Base-by-base conservation (phyloP, 169 alveolate species). In the Plasmodium vivax region DNA sequence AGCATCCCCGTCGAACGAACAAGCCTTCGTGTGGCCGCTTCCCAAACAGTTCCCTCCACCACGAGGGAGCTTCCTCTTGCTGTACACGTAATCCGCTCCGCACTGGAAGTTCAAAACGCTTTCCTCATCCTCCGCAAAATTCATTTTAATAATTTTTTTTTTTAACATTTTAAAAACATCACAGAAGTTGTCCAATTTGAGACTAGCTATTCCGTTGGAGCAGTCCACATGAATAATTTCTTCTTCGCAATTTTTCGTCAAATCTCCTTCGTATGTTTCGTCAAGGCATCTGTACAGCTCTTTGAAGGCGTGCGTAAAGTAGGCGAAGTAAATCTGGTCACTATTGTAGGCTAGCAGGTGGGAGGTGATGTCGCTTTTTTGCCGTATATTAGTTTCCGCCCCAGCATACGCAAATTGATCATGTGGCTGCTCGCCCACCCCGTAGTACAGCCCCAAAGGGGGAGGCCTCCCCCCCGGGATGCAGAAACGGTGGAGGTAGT, bases 1-100 rank as follows among this genome's bases (percentile, higher is more conserved):
- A 16, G 95, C 96, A 27, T 96, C 97, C 3, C 97, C 97, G 80
- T 96, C 97, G 41, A 96, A 96, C 10, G 96, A 58, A 54, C 97
- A 95, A 72, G 71, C 95, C 74, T 96, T 85, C 45, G 80, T 27
- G n/a, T 81, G 72, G 2, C n/a, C 36, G 5, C 41, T 38, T 19
- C 36, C 23, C 0, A 68, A 4, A 30, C 84, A 79, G 10, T 62
- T 62, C 38, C 10, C 19, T 16, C 47, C 9, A 91, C 54, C 74
- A 14, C 3, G 36, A 45, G 95, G 95, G 41, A 71, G n/a, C 58
- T 79, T 36, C 32, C 56, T 36, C 30, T 84, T 91, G 45, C 90
- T 92, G 81, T 93, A 82, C 1, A 96, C 97, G 83, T 96, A 96
- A 14, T 95, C 87, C 30, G 97, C 93, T 8, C 97, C 97, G 83